These are phyloP conservation scores for Leccinellum rugosiceps DNA, from an alignment of 768 basidiomycete species.

Conservation along the genomic window DNA sequence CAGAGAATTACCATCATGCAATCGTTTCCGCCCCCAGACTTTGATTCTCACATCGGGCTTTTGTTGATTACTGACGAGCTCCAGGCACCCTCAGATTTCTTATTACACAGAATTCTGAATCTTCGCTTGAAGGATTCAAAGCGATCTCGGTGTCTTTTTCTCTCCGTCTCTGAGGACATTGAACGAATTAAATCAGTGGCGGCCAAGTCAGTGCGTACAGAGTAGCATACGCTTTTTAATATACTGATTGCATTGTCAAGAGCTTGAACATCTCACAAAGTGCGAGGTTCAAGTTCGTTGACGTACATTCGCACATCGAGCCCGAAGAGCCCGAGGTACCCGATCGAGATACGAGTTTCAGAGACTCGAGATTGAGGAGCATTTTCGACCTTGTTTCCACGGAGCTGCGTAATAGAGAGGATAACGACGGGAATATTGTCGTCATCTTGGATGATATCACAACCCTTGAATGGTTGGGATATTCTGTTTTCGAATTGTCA, in stretches of 20 bases:
- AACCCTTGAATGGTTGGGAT: constrained; percentile 70
- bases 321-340: constrained; percentile 3
- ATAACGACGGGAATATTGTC: constrained; percentile 28
- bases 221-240: neutral
- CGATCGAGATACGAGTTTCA: constrained; percentile 1
- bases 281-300: constrained; percentile 51
- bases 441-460: constrained; percentile 73
- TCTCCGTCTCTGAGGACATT: constrained; percentile 57
- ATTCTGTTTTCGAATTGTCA: constrained; percentile 45
- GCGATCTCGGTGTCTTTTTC: constrained; percentile 41
- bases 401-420: constrained; percentile 15
- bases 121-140: constrained; percentile 48
- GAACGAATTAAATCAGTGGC: constrained; percentile 62
- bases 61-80: constrained; percentile 71
- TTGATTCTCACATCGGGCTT: constrained; percentile 48
- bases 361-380: constrained; percentile 24
- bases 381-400: constrained; percentile 37
- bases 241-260: constrained; percentile 21
- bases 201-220: constrained; percentile 54
- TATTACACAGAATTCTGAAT: constrained; percentile 55
- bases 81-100: constrained; percentile 67
- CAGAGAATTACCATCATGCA: constrained; percentile 29
- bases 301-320: constrained; percentile 41
- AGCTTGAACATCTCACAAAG: constrained; percentile 35
- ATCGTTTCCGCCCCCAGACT: constrained; percentile 51